Percentiles rank a stretch among this genome's conserved stretches.
These are phyloP conservation scores for Alternaria rosae DNA, from an alignment of 2,329 filamentous ascomycete species.

Conservation along the genomic window DNA sequence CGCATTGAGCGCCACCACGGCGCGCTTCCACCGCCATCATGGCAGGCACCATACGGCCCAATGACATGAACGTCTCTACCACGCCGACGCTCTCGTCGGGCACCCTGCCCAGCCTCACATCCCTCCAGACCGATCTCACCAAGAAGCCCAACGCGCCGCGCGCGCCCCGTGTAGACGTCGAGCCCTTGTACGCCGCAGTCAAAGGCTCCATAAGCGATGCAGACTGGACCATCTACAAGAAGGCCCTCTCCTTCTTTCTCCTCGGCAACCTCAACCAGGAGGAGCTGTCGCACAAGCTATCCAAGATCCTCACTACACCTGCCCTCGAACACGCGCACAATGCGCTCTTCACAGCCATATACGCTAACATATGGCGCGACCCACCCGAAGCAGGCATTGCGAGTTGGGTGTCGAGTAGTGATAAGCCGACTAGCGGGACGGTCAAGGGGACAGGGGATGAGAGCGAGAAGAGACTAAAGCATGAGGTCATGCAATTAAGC, in stretches of 20 bases:
- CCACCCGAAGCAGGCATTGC: constrained; percentile 68
- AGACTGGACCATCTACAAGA: constrained; percentile 67
- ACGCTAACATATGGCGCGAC: constrained; percentile 66
- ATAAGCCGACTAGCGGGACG: constrained; percentile 76
- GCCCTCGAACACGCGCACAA: constrained; percentile 68
- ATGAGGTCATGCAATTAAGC: constrained; percentile 69
- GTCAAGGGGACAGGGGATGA: constrained; percentile 69
- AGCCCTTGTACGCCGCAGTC: constrained; percentile 68
- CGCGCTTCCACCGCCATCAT: constrained; percentile 32
- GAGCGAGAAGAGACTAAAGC: constrained; percentile 68
- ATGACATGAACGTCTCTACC: constrained; percentile 46
- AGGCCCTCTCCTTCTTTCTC: constrained; percentile 64
- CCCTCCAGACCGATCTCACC: constrained; percentile 51
- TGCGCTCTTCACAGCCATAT: constrained; percentile 65
- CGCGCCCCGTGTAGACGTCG: constrained; percentile 67
- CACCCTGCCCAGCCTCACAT: constrained; percentile 39
- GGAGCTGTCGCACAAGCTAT: constrained; percentile 65
- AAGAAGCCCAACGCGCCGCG: constrained; percentile 59
- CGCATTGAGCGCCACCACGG: constrained; percentile 19
- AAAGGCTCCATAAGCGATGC: constrained; percentile 65
- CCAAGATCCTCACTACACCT: constrained; percentile 63
- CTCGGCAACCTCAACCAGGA: constrained; percentile 68
- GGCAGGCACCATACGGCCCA: constrained; percentile 49
- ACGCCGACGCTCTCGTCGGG: constrained; percentile 46
- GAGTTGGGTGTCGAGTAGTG: constrained; percentile 71